Conservation (phyloP, 2,329 filamentous ascomycete genomes). For the Colletotrichum lentis region DNA sequence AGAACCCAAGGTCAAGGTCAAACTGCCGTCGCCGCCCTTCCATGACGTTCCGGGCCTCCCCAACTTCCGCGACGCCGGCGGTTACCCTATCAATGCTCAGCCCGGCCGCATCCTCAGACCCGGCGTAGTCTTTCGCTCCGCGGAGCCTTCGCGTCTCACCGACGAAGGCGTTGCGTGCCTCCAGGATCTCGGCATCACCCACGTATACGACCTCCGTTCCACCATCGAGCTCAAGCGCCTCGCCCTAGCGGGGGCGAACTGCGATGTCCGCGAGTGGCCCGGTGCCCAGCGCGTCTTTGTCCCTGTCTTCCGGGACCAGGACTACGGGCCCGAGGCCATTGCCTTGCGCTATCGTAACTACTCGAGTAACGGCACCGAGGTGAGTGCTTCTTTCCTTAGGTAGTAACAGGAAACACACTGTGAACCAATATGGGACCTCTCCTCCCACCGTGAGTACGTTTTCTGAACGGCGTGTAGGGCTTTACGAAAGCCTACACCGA, state of each 20-base stretch:
- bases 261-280: slow-evolving; percentile 43
- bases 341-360: slow-evolving; percentile 69
- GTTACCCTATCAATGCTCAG: slow-evolving; percentile 56
- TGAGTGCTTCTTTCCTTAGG: slow-evolving; percentile 4
- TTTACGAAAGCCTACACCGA: slow-evolving; percentile 70
- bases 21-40: slow-evolving; percentile 54
- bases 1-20: background rate
- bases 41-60: slow-evolving; percentile 63
- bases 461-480: slow-evolving; percentile 48
- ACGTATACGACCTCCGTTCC: slow-evolving; percentile 75
- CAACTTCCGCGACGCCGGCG: slow-evolving; percentile 75
- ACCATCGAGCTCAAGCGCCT: slow-evolving; percentile 63
- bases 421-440: background rate
- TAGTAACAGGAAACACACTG: background rate
- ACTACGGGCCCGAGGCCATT: slow-evolving; percentile 69
- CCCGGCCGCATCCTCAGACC: slow-evolving; percentile 56
- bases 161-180: slow-evolving; percentile 61
- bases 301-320: slow-evolving; percentile 70
- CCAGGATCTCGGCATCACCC: slow-evolving; percentile 64
- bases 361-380: slow-evolving; percentile 57
- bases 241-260: slow-evolving; percentile 39
- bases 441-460: background rate
- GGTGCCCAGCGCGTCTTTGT: slow-evolving; percentile 63
- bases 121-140: slow-evolving; percentile 71
- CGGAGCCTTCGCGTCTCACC: slow-evolving; percentile 69